These are phyloP conservation scores for Coleophoma cylindrospora DNA, from an alignment of 2,329 filamentous ascomycete genomes.

Conservation along the genomic window DNA sequence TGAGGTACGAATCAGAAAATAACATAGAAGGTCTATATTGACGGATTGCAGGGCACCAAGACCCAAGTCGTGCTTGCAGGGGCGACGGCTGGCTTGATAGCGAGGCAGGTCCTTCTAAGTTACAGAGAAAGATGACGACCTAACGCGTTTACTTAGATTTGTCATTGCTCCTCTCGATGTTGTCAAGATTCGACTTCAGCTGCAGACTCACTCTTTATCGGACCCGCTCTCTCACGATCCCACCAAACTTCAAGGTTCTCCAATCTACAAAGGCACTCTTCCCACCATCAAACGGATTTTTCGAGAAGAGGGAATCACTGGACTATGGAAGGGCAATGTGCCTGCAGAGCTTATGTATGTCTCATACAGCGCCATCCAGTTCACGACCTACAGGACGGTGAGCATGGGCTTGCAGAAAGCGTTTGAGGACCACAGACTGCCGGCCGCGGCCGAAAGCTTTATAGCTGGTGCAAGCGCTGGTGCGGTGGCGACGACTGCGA, in stretches of 20 bases:
- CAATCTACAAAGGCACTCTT: constrained; percentile 69
- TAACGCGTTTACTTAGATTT: constrained; percentile 52
- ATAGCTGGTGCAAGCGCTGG: constrained; percentile 79
- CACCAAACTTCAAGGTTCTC: constrained; percentile 38
- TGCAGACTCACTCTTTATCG: constrained; percentile 76
- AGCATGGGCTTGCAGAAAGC: constrained; percentile 55
- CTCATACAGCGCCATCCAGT: constrained; percentile 84
- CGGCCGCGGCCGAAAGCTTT: constrained; percentile 71
- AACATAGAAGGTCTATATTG: neutral
- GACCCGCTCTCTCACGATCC: constrained; percentile 57
- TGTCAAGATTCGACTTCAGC: constrained; percentile 94
- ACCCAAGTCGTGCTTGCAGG: constrained; percentile 62
- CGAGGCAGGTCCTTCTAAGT: constrained; percentile 49
- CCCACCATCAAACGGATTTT: constrained; percentile 74
- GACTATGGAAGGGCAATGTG: constrained; percentile 96
- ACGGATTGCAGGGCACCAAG: constrained; percentile 50
- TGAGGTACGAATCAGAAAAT: constrained; percentile 45
- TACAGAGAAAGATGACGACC: neutral
- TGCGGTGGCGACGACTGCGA: constrained; percentile 72
- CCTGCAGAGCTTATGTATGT: constrained; percentile 94
- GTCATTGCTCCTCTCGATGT: constrained; percentile 94
- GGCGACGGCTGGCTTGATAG: constrained; percentile 76
- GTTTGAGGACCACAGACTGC: constrained; percentile 40
- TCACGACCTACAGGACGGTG: constrained; percentile 76
- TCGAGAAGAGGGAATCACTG: constrained; percentile 74